phyloP scores from a whole-genome alignment of 441 rosid genomes.

The Adansonia madagascariensis region DNA sequence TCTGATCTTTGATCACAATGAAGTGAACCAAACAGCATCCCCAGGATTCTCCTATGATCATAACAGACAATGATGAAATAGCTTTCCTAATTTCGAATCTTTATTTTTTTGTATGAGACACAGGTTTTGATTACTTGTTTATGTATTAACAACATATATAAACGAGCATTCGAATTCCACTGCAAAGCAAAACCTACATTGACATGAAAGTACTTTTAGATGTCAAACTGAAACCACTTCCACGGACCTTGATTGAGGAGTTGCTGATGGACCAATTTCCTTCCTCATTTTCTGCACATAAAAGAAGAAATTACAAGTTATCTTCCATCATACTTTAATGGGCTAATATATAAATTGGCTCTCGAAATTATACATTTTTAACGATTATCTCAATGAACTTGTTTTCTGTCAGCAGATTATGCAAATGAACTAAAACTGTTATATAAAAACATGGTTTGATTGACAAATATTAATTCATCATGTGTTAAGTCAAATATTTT shows the following conservation, averaged over 20 bases:
- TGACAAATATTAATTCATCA: too few species aligned
- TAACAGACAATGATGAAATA: neutral
- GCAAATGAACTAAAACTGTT: too few species aligned
- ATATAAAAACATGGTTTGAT: too few species aligned
- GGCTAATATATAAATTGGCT: neutral
- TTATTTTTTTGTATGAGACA: slow-evolving; percentile 17
- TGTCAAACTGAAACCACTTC: slow-evolving; percentile 32
- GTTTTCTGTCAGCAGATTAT: too few species aligned
- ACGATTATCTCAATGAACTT: too few species aligned
- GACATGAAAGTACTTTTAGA: neutral
- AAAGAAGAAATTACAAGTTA: neutral
- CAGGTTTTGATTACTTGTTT: neutral
- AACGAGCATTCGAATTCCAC: neutral
- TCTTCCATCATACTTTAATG: neutral
- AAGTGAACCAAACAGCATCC: neutral
- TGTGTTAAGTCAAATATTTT: too few species aligned
- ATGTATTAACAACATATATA: neutral
- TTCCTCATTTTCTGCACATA: slow-evolving; percentile 28
- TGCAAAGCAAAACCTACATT: neutral
- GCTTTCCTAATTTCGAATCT: neutral
- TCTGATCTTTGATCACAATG: neutral
- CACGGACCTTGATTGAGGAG: slow-evolving; percentile 35
- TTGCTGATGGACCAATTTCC: slow-evolving; percentile 28
- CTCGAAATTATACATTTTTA: neutral
- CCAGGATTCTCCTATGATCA: neutral